phyloP scores from a whole-genome alignment of 1,284 basidiomycete genomes.

The Sanguinoderma infundibulare region DNA sequence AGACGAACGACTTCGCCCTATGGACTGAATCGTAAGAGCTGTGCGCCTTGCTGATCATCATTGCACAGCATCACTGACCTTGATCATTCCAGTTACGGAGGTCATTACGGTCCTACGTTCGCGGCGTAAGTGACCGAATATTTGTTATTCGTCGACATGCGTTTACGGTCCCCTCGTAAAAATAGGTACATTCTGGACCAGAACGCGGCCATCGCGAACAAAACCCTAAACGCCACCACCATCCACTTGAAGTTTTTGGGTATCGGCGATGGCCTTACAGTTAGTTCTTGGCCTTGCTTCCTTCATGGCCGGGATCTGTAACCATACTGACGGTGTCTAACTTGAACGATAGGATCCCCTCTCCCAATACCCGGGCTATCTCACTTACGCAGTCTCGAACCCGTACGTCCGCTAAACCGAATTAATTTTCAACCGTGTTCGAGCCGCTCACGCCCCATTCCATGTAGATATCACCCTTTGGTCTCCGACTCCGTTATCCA shows the following conservation, averaged over 20 bases:
- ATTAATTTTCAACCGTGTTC: neutral
- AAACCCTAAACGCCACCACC: conserved; percentile 48
- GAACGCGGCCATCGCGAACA: conserved; percentile 60
- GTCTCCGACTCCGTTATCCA: conserved; percentile 46
- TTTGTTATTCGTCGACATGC: neutral
- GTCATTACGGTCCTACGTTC: conserved; percentile 68
- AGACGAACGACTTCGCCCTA: conserved; percentile 55
- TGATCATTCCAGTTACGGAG: conserved; percentile 50
- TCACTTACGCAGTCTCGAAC: conserved; percentile 57
- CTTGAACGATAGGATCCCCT: conserved; percentile 51
- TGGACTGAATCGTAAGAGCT: conserved; percentile 63
- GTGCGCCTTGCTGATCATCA: conserved; percentile 15
- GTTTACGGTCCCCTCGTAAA: neutral
- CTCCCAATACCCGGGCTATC: conserved; percentile 59
- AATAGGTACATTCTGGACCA: conserved; percentile 60
- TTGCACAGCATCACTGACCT: conserved; percentile 10
- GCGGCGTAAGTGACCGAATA: conserved; percentile 46
- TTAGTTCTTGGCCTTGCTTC: conserved; percentile 31
- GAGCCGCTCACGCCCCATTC: neutral
- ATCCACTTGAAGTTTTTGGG: conserved; percentile 67
- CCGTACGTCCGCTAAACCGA: conserved; percentile 36
- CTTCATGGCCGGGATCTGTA: neutral
- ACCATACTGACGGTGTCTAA: conserved; percentile 9
- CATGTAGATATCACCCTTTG: conserved; percentile 49
- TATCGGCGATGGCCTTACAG: conserved; percentile 68